A percentile compares a stretch with the other conserved stretches of the same genome.
phyloP scores from a whole-genome alignment of 2,329 filamentous ascomycete species.

The Cladosporium sp. region DNA sequence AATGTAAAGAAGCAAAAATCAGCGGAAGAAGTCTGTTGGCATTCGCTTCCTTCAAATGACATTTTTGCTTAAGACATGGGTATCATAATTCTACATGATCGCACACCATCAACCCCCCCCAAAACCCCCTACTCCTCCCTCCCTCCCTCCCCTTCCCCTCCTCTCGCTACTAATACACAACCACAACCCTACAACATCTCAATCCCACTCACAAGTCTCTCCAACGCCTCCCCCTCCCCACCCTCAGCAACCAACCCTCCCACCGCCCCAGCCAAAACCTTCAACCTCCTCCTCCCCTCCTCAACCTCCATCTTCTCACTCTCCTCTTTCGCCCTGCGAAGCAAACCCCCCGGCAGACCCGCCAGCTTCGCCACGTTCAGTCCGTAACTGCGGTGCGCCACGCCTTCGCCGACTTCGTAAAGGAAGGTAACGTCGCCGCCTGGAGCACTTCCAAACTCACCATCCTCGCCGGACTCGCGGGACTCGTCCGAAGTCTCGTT shows the following conservation, averaged over 20 bases:
- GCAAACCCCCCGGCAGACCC: conserved; percentile 68
- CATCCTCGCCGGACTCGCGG: conserved; percentile 58
- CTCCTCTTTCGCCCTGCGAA: conserved; percentile 76
- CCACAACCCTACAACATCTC: conserved; percentile 39
- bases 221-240: conserved; percentile 29
- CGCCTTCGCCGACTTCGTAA: conserved; percentile 86
- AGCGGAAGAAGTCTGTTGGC: no score
- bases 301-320: conserved; percentile 75
- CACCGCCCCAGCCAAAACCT: conserved; percentile 28
- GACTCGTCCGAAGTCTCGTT: conserved; percentile 49
- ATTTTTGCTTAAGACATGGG: neutral
- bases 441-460: no score
- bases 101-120: no score
- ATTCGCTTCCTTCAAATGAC: no score
- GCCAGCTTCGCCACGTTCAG: conserved; percentile 88
- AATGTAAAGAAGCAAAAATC: no score
- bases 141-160: no score
- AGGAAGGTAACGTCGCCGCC: conserved; percentile 87
- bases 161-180: neutral
- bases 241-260: conserved; percentile 5
- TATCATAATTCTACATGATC: neutral
- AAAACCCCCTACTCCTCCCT: no score
- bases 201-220: conserved; percentile 38
- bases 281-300: conserved; percentile 60
- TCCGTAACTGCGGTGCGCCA: conserved; percentile 91